Evolutionary conservation across 2,329 filamentous ascomycete species (phyloP).

Genomic region (Curvularia sp.): DNA sequence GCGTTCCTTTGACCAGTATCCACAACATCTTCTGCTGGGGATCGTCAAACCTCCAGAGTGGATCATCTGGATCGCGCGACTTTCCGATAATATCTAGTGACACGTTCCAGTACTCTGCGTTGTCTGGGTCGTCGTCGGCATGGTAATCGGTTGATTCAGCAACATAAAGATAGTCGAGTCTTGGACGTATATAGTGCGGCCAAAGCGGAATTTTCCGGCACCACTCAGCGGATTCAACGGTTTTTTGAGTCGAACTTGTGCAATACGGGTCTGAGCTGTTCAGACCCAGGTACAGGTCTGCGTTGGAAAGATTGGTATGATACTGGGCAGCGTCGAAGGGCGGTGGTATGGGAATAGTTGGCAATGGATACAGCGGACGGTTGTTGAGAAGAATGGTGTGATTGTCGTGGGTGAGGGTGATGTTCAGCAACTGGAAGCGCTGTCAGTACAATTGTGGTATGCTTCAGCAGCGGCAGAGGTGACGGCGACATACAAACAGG

Average conservation of each 20-base stretch:
- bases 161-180: conserved; percentile 37
- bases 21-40: conserved; percentile 37
- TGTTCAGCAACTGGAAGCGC: conserved; percentile 38
- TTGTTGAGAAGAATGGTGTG: conserved; percentile 39
- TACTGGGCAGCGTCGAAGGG: conserved; percentile 30
- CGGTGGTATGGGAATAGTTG: conserved; percentile 35
- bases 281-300: conserved; percentile 35
- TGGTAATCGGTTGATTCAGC: conserved; percentile 22
- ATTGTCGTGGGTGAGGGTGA: conserved; percentile 40
- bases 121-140: conserved; percentile 16
- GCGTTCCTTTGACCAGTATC: conserved; percentile 36
- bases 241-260: not conserved
- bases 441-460: conserved; percentile 1
- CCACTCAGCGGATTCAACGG: conserved; percentile 22
- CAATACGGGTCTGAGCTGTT: conserved; percentile 31
- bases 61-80: conserved; percentile 14
- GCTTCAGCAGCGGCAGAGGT: too few species aligned
- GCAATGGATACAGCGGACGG: conserved; percentile 38
- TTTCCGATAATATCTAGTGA: conserved; percentile 42
- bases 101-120: conserved; percentile 38
- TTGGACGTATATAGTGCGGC: not conserved
- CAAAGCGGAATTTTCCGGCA: conserved; percentile 28
- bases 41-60: conserved; percentile 31
- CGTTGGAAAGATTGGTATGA: conserved; percentile 32
- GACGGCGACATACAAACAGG: conserved; percentile 37